Base-by-base conservation (phyloP, 768 basidiomycete species). In the Pisolithus marmoratus region DNA sequence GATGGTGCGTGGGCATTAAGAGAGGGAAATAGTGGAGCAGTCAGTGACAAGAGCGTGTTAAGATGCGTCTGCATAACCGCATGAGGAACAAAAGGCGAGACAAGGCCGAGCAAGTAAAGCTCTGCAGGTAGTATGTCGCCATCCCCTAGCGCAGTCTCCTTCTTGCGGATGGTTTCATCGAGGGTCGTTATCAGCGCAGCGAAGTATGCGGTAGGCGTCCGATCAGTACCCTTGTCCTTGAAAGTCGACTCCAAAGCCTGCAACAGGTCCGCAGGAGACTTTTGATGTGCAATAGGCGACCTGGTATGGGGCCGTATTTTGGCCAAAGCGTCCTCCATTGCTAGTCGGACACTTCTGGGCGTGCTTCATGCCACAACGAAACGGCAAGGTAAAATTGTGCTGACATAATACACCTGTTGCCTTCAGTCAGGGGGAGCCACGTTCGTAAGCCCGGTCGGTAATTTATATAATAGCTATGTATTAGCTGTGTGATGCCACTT, bases 121-220 rank as follows among this genome's bases (percentile, higher is more conserved):
- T 64, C 49, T 50, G 67, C 67, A 22, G 67, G 66, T 1, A 68
- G 38, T n/a, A 70, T 46, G 31, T 72, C 54, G 74, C 78, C 71
- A 86, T 95, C 47, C 86, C 83, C 91, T 81, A 95, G 29, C 77
- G 84, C 56, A 50, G 65, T 60, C 59, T 75, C 77, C 60, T 74
- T 76, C 63, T 77, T 84, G 70, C 83, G 82, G 23, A 92, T 67
- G 11, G 85, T 83, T 53, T 85, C 82, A 61, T 91, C 87, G 27
- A 95, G 77, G 8, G 90, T 87, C 12, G 91, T 92, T 46, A 91
- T 73, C 53, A 95, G 76, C 3, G 89, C 86, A n/a, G 93, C 90
- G 69, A 94, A 96, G 73, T 97, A 98, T 27, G 96, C 95, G 1
- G 92, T 93, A 7, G 94, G 78, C 8, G 87, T 78, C 38, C 72